Percentiles rank a stretch among this genome's conserved stretches.
Evolutionary conservation across 306 rosid species (phyloP).

Genomic region (Acacia melanoxylon): DNA sequence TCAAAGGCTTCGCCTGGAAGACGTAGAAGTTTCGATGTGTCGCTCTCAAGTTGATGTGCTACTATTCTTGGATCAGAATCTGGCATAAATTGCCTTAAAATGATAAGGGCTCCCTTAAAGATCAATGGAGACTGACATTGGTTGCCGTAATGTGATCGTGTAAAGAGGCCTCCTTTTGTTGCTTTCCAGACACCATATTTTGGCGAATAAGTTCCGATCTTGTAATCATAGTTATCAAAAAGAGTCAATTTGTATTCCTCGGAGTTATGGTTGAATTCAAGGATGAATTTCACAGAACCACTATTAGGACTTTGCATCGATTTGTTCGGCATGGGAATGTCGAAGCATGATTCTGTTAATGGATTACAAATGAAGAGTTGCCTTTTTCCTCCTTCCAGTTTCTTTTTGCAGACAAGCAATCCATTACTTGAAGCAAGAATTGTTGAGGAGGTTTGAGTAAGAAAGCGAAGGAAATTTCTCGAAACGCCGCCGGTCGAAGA

Average conservation of each 20-base stretch:
- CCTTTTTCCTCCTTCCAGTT: not conserved
- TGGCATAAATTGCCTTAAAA: too few relatives aligned
- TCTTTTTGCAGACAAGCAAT: not conserved
- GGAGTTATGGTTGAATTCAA: not conserved
- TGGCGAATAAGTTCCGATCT: not conserved
- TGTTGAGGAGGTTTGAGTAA: not conserved
- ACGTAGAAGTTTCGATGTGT: not conserved
- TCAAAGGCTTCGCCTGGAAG: not conserved
- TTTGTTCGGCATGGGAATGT: not conserved
- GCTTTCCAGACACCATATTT: not conserved
- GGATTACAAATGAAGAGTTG: not conserved
- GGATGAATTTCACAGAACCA: not conserved
- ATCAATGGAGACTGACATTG: not conserved
- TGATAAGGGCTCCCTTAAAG: not conserved
- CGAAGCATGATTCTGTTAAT: not conserved
- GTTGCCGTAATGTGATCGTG: not conserved
- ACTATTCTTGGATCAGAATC: not conserved
- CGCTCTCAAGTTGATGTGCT: not conserved
- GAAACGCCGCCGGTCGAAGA: not conserved
- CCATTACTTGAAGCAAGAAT: not conserved
- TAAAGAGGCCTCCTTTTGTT: not conserved
- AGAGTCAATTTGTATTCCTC: not conserved
- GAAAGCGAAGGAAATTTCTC: not conserved
- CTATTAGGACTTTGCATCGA: not conserved
- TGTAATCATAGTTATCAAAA: not conserved